Evolutionary conservation across 2,329 filamentous ascomycete genomes (phyloP), one percentile per base, ranked within the genome.

Genomic region (Dactylella cylindrospora): DNA sequence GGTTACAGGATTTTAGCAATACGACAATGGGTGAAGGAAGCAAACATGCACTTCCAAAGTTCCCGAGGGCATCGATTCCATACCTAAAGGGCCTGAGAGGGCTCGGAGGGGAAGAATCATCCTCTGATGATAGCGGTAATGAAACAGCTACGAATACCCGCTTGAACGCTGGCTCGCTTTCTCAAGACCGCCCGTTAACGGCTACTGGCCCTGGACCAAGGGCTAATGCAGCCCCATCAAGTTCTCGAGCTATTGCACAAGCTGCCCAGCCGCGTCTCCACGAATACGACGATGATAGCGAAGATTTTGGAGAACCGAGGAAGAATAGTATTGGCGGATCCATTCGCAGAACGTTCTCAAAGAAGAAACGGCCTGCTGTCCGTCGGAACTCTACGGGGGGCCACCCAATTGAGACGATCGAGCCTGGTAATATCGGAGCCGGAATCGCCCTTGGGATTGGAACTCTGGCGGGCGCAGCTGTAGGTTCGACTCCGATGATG

Each of bases 11-110:
- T 57, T 84, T 86, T 62, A 90, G 89, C 61, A 88, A 95, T 66
- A 89, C 88, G 67, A 88, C 91, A 66, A 82, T 89, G 28, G 82
- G 87, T 67, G 77, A 86, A 46, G 78, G 79, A 41, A 84, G 86
- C 59, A 72, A 78, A 9, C 84, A 88, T 46, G 90, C 88, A 70
- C 84, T 97, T 67, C 93, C 93, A 12, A 86, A 86, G 13, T 98
- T 98, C 65, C 93, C 93, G 1, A 84, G 84, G 67, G 88, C 85
- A 55, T 88, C 89, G 0, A 91, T 97, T 68, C 93, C 91, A 0
- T 96, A 95, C 69, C 79, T 96, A 40, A 84, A 90, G 65, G 84
- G 86, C 29, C 84, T 90, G 44, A 84, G 88, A 67, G 86, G 86
- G 8, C 77, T 91, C 60, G 88, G 88, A 23, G 90, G 86, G 54